These are phyloP conservation scores for Calocybe indica DNA, from an alignment of 768 basidiomycete species.

Conservation along the genomic window DNA sequence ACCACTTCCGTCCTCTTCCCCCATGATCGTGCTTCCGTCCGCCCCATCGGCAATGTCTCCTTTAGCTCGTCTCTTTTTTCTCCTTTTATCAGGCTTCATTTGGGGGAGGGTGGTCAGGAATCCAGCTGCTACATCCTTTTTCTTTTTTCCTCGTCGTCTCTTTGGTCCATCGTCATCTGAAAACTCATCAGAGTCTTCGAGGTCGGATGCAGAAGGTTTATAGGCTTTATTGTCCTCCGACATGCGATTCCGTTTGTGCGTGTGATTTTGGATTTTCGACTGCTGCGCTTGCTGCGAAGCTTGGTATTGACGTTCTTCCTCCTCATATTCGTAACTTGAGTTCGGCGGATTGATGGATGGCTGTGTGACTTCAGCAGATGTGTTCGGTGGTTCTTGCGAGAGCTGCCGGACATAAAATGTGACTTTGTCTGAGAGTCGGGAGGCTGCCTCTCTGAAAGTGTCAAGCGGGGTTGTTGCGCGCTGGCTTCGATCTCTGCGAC, in stretches of 20 bases:
- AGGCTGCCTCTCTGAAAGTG: constrained; percentile 49
- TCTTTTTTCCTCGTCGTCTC: constrained; percentile 50
- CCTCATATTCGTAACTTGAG: constrained; percentile 71
- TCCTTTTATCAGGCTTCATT: constrained; percentile 61
- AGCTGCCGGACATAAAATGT: constrained; percentile 45
- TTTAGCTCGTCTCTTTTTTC: constrained; percentile 42
- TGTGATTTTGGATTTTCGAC: constrained; percentile 16
- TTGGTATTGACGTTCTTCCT: constrained; percentile 65
- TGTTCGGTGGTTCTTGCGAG: constrained; percentile 48
- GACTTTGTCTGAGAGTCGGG: constrained; percentile 46
- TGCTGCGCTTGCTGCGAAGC: constrained; percentile 27
- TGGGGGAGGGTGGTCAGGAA: constrained; percentile 64
- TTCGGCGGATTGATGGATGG: constrained; percentile 27
- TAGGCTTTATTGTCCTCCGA: constrained; percentile 81
- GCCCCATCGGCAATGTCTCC: constrained; percentile 33
- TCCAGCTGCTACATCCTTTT: constrained; percentile 45
- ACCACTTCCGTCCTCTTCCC: constrained; percentile 35
- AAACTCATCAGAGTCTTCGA: constrained; percentile 50
- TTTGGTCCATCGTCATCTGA: constrained; percentile 44
- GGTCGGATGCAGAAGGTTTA: constrained; percentile 58
- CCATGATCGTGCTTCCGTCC: too few species aligned
- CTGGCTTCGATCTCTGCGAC: constrained; percentile 22
- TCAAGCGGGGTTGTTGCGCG: constrained; percentile 71
- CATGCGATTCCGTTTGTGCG: constrained; percentile 54
- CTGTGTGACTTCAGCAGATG: constrained; percentile 38